A percentile compares a stretch with the other conserved stretches of the same genome.
phyloP scores from a whole-genome alignment of 208 protist species.

The Novymonas esmeraldas region DNA sequence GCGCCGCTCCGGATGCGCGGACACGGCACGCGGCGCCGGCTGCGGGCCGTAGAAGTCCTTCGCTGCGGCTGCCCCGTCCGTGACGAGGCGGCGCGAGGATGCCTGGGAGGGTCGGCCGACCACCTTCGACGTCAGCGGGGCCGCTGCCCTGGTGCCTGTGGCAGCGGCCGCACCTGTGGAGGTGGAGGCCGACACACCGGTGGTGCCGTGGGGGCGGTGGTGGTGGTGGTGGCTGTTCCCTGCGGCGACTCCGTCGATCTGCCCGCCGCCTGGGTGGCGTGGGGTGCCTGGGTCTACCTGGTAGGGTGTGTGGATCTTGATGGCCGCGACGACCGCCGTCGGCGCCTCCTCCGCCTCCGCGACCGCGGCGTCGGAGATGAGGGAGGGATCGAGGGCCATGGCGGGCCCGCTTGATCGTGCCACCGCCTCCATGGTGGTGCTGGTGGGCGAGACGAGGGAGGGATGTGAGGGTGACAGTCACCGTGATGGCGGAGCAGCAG shows the following conservation, averaged over 20 bases:
- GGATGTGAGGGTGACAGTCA: too few species aligned
- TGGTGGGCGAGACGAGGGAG: too few species aligned
- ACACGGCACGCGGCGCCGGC: background rate
- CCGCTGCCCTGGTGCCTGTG: background rate
- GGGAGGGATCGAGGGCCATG: background rate
- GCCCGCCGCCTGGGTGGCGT: background rate
- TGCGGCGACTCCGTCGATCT: background rate
- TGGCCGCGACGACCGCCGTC: background rate
- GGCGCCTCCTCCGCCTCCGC: background rate
- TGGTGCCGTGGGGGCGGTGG: background rate
- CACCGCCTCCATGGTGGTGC: background rate
- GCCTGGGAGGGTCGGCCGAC: constrained; percentile 3
- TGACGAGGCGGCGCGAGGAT: background rate
- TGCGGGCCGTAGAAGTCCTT: background rate
- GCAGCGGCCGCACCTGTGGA: too few species aligned
- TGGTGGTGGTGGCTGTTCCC: constrained; percentile 4
- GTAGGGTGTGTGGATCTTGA: constrained; percentile 22
- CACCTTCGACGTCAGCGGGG: background rate
- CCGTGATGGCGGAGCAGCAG: too few species aligned
- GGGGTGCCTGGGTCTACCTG: constrained; percentile 12
- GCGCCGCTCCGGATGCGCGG: background rate
- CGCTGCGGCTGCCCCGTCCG: background rate
- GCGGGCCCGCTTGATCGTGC: background rate
- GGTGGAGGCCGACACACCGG: too few species aligned
- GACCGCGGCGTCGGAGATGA: background rate